These are phyloP conservation scores for Crepidotus variabilis DNA, from an alignment of 768 basidiomycete species.

Conservation along the genomic window DNA sequence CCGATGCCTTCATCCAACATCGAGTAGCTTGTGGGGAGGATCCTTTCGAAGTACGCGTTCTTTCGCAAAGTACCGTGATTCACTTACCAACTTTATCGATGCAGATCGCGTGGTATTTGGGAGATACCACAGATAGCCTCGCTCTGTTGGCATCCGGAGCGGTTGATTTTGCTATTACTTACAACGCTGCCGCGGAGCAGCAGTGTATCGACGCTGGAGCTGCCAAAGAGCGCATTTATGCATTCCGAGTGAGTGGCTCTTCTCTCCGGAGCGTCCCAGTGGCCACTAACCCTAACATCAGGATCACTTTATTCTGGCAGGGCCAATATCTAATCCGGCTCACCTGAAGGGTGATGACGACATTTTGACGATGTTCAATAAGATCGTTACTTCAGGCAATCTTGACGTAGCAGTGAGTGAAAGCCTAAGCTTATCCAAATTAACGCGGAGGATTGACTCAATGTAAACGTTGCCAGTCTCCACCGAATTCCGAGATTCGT, in stretches of 20 bases:
- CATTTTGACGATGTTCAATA: slow-evolving; percentile 42
- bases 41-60: slow-evolving; percentile 29
- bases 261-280: neutral
- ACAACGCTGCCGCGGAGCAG: slow-evolving; percentile 47
- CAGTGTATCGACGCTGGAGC: slow-evolving; percentile 26
- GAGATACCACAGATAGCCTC: slow-evolving; percentile 52
- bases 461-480: slow-evolving; percentile 9
- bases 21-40: slow-evolving; percentile 25
- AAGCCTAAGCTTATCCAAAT: neutral
- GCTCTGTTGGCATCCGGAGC: slow-evolving; percentile 34
- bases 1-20: slow-evolving; percentile 41
- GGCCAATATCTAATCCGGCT: slow-evolving; percentile 45
- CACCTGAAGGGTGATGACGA: slow-evolving; percentile 26
- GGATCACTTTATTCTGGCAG: slow-evolving; percentile 52
- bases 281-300: slow-evolving; percentile 8
- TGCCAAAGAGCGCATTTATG: slow-evolving; percentile 34
- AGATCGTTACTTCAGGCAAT: slow-evolving; percentile 42
- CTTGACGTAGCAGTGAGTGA: slow-evolving; percentile 32
- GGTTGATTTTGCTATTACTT: slow-evolving; percentile 50
- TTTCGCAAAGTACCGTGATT: neutral
- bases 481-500: slow-evolving; percentile 25
- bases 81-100: neutral
- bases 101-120: slow-evolving; percentile 54
- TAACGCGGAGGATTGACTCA: neutral
- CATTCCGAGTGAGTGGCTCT: slow-evolving; percentile 38